These are phyloP conservation scores for Yamadazyma blattariae DNA, from an alignment of 1,139 yeast genomes.

Conservation along the genomic window DNA sequence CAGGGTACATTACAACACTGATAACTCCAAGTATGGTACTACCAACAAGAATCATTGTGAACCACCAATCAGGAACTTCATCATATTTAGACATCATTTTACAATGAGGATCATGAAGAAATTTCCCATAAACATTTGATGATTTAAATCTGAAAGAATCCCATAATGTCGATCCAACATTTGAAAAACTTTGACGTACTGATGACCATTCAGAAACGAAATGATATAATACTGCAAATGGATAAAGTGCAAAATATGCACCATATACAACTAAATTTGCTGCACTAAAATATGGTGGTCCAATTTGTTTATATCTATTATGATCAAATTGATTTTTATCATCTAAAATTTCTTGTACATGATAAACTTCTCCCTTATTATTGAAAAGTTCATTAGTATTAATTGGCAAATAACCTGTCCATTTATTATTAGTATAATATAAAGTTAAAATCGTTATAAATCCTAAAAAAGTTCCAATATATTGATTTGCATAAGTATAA, in stretches of 20 bases:
- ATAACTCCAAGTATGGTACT: slow-evolving; percentile 48
- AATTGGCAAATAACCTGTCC: slow-evolving; percentile 41
- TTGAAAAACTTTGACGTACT: slow-evolving; percentile 37
- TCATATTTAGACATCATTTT: slow-evolving; percentile 51
- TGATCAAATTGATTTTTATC: slow-evolving; percentile 30
- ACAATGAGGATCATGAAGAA: slow-evolving; percentile 54
- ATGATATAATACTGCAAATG: slow-evolving; percentile 41
- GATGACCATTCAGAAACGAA: slow-evolving; percentile 43
- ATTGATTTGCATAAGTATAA: slow-evolving; percentile 36
- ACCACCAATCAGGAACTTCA: slow-evolving; percentile 68
- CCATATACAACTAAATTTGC: slow-evolving; percentile 43
- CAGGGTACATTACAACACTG: slow-evolving; percentile 42
- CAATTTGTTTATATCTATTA: slow-evolving; percentile 28
- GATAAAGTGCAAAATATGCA: slow-evolving; percentile 40
- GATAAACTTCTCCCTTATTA: slow-evolving; percentile 31
- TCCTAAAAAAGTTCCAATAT: slow-evolving; percentile 33
- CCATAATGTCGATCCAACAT: slow-evolving; percentile 30
- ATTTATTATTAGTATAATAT: slow-evolving; percentile 37
- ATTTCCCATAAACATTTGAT: slow-evolving; percentile 47
- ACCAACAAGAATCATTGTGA: slow-evolving; percentile 39
- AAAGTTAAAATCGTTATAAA: slow-evolving; percentile 28
- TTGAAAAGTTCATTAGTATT: slow-evolving; percentile 37
- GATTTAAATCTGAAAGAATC: slow-evolving; percentile 31
- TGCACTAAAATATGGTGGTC: slow-evolving; percentile 45
- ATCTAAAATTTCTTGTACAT: slow-evolving; percentile 32